These are phyloP conservation scores for Aspergillus sparsus DNA, from an alignment of 495 filamentous ascomycete species.

Conservation along the genomic window DNA sequence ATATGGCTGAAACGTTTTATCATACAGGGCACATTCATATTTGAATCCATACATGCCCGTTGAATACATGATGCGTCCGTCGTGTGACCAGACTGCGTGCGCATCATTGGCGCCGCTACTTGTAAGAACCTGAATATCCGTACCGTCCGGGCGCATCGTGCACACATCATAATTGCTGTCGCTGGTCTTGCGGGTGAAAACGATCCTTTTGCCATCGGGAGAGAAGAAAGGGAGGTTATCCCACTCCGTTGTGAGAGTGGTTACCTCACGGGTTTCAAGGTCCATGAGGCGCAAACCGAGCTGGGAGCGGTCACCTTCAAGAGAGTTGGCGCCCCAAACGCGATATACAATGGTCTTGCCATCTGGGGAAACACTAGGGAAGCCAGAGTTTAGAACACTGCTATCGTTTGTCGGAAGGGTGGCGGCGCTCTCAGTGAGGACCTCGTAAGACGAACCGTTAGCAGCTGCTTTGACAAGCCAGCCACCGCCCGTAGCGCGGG, in stretches of 20 bases:
- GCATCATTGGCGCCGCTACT: slow-evolving; percentile 42
- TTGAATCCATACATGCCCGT: slow-evolving; percentile 39
- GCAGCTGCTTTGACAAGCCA: slow-evolving; percentile 28
- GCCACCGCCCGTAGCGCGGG: slow-evolving; percentile 25
- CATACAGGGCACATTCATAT: slow-evolving; percentile 35
- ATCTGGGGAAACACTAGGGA: slow-evolving; percentile 34
- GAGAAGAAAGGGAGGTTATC: slow-evolving; percentile 38
- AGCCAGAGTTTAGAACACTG: slow-evolving; percentile 31
- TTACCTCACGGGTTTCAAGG: slow-evolving; percentile 28
- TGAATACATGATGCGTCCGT: slow-evolving; percentile 37
- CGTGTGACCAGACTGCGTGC: slow-evolving; percentile 43
- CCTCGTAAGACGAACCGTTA: slow-evolving; percentile 29
- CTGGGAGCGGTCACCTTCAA: slow-evolving; percentile 20
- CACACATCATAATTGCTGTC: slow-evolving; percentile 38
- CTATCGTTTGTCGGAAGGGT: slow-evolving; percentile 12
- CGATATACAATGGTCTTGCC: slow-evolving; percentile 36
- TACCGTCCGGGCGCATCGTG: slow-evolving; percentile 41
- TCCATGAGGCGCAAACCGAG: slow-evolving; percentile 34
- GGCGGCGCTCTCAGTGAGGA: slow-evolving; percentile 23
- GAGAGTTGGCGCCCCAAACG: slow-evolving; percentile 30
- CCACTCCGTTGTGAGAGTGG: slow-evolving; percentile 30
- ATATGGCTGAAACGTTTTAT: slow-evolving; percentile 40
- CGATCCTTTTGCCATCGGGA: slow-evolving; percentile 30
- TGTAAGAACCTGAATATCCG: slow-evolving; percentile 35
- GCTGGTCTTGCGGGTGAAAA: slow-evolving; percentile 35